Conservation (phyloP, 2,329 filamentous ascomycete genomes). For the Nigrospora sphaerica region DNA sequence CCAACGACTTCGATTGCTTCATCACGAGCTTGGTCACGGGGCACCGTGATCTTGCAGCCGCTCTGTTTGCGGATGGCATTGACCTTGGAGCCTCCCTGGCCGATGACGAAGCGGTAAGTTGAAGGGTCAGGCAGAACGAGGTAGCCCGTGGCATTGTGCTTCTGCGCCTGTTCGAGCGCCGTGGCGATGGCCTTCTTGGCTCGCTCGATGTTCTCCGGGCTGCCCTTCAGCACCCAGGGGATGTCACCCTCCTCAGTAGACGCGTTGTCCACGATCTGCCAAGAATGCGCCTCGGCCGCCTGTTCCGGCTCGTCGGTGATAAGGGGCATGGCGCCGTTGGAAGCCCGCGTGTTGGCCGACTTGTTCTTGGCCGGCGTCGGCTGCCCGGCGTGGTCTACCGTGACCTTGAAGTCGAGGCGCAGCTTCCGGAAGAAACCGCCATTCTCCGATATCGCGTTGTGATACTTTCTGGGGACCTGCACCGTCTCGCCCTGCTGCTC, state of each 20-base stretch:
- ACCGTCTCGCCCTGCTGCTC: slow-evolving; percentile 83
- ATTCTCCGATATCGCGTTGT: slow-evolving; percentile 80
- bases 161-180: slow-evolving; percentile 64
- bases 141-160: slow-evolving; percentile 72
- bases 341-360: slow-evolving; percentile 44
- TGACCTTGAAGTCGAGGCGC: slow-evolving; percentile 78
- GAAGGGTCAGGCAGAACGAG: slow-evolving; percentile 83
- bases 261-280: slow-evolving; percentile 65
- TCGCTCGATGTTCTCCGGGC: slow-evolving; percentile 70
- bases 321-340: slow-evolving; percentile 65
- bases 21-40: slow-evolving; percentile 63
- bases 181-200: slow-evolving; percentile 68
- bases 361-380: slow-evolving; percentile 63
- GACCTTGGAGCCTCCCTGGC: slow-evolving; percentile 82
- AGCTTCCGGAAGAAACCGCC: slow-evolving; percentile 91
- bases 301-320: slow-evolving; percentile 79
- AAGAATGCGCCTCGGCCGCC: slow-evolving; percentile 65
- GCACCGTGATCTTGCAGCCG: slow-evolving; percentile 89
- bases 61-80: slow-evolving; percentile 89
- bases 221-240: slow-evolving; percentile 83
- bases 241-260: slow-evolving; percentile 64
- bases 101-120: slow-evolving; percentile 86
- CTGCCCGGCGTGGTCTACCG: slow-evolving; percentile 83
- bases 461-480: slow-evolving; percentile 73
- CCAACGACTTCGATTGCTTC: slow-evolving; percentile 92